Conservation (phyloP, 2,329 filamentous ascomycete genomes). For the Colletotrichum sp. region DNA sequence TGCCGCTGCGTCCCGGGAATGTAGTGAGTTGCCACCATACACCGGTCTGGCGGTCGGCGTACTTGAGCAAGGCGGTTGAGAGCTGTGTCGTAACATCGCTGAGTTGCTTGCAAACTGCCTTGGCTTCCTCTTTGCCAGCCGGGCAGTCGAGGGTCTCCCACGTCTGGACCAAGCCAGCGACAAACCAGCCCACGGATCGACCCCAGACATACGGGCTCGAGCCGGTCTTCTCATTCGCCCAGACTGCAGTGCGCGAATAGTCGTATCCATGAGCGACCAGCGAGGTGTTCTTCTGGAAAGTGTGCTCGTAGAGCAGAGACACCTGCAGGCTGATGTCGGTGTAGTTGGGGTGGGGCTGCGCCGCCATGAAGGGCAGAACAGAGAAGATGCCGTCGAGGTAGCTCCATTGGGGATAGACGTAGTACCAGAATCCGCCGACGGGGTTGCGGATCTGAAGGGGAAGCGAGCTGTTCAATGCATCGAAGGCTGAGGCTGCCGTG, state of each 20-base stretch:
- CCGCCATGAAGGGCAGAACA: conserved; percentile 43
- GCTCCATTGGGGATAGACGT: conserved; percentile 53
- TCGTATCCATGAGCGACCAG: conserved; percentile 22
- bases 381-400: conserved; percentile 61
- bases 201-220: conserved; percentile 23
- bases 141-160: conserved; percentile 15
- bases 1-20: conserved; percentile 7
- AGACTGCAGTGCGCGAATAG: conserved; percentile 18
- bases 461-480: conserved; percentile 25
- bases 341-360: conserved; percentile 13
- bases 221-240: conserved; percentile 17
- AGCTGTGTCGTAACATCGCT: neutral
- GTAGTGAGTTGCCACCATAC: conserved; percentile 23
- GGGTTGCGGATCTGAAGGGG: conserved; percentile 31
- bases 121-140: neutral
- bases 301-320: conserved; percentile 17
- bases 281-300: conserved; percentile 13
- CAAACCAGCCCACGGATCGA: conserved; percentile 21
- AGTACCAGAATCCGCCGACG: conserved; percentile 42
- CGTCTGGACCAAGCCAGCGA: conserved; percentile 21
- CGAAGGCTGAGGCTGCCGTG: neutral
- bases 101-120: neutral
- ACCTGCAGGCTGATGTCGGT: conserved; percentile 27
- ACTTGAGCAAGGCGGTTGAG: neutral
- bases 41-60: conserved; percentile 11